phyloP scores from a whole-genome alignment of 805 yeast species.

The Pichia gijzeniarum region DNA sequence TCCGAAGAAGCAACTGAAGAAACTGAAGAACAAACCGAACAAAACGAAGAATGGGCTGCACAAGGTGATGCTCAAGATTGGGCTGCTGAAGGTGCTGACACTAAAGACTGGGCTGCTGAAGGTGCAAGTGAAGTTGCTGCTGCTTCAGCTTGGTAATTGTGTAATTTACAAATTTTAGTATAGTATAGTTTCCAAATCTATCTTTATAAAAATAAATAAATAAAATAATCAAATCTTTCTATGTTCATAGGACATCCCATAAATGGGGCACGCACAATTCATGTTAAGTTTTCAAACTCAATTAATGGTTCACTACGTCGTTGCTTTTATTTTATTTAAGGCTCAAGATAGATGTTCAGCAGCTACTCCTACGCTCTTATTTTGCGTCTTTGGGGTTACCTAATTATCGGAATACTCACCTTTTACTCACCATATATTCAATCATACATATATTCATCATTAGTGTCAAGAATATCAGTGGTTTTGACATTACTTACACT shows the following conservation, averaged over 20 bases:
- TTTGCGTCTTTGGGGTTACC: not conserved
- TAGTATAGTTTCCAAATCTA: conserved; percentile 8
- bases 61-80: conserved; percentile 44
- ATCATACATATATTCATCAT: not conserved
- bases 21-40: conserved; percentile 59
- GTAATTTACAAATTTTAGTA: conserved; percentile 15
- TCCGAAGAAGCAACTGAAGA: conserved; percentile 58
- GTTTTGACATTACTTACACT: not conserved
- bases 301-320: too few species aligned
- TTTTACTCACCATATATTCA: not conserved
- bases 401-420: not conserved
- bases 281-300: too few species aligned
- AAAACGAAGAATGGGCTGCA: conserved; percentile 34
- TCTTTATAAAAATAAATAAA: conserved; percentile 9
- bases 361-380: not conserved
- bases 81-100: conserved; percentile 57
- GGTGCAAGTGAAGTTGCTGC: conserved; percentile 21
- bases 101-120: conserved; percentile 38
- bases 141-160: conserved; percentile 30
- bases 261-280: too few species aligned
- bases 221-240: conserved; percentile 15
- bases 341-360: not conserved
- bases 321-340: too few species aligned
- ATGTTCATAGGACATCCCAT: conserved; percentile 3
- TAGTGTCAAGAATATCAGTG: not conserved